Percentiles rank a stretch among this genome's conserved stretches.
Conservation (phyloP, 2,329 filamentous ascomycete genomes). For the Fusarium incarnatum region DNA sequence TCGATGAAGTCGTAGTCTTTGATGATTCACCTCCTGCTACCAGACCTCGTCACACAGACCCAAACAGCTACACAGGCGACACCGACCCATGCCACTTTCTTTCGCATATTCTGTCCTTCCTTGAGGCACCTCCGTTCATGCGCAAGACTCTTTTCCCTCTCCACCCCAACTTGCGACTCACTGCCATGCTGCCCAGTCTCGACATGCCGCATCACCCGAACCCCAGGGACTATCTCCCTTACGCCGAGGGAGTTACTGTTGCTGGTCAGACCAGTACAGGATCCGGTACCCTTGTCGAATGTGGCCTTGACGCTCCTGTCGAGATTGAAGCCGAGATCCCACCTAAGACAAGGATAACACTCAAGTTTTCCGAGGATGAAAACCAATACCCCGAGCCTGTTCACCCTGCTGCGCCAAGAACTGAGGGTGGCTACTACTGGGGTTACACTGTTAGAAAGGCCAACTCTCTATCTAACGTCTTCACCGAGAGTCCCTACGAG, state of each 20-base stretch:
- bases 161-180: conserved; percentile 80
- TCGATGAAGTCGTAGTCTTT: conserved; percentile 87
- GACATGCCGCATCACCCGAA: conserved; percentile 89
- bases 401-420: conserved; percentile 74
- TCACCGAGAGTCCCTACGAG: conserved; percentile 80
- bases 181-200: conserved; percentile 78
- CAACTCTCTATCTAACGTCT: conserved; percentile 74
- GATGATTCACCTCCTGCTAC: conserved; percentile 70
- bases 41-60: conserved; percentile 61
- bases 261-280: conserved; percentile 57
- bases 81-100: conserved; percentile 84
- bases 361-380: conserved; percentile 69
- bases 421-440: conserved; percentile 87
- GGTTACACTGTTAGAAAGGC: conserved; percentile 79
- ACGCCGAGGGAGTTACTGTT: conserved; percentile 80
- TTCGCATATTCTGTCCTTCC: conserved; percentile 80
- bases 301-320: conserved; percentile 67
- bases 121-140: conserved; percentile 87
- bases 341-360: conserved; percentile 77
- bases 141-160: conserved; percentile 79
- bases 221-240: conserved; percentile 80
- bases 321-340: conserved; percentile 72
- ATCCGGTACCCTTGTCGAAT: conserved; percentile 66
- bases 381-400: conserved; percentile 67
- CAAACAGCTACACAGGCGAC: conserved; percentile 72